Evolutionary conservation across 73 alveolate species (phyloP), one percentile per base, ranked within the genome.

Genomic region (Paraurostyla sp.): DNA sequence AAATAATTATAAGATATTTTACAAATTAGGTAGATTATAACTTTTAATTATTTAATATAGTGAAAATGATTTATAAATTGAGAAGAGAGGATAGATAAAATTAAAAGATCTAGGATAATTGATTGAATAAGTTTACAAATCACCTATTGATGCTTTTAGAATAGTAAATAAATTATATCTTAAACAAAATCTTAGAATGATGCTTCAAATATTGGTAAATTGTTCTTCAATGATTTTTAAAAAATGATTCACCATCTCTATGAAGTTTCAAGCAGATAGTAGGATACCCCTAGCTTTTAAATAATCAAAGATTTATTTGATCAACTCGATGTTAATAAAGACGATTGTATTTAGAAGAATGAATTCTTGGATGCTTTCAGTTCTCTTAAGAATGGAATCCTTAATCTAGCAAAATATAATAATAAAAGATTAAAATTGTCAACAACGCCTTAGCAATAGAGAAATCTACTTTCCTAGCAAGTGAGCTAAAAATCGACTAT

Each of bases 251-350:
- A 35, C 33, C 35, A 65, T 33, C 46, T 65, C 15, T 65, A 65
- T 22, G 82, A 65, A 65, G 82, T 65, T 1, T 6, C 42, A 13
- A 11, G 41, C 1, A 9, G 6, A 65, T 36, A 65, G 23, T 56
- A 65, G 13, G 13, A 65, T 11, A 65, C 82, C 41, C 82, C 82
- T 16, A 36, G n/a, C 41, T 65, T 65, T 40, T 16, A 25, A 7
- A 38, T 65, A 11, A 40, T 65, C 3, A 65, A 65, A 38, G 82
- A 65, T 65, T 6, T 65, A 7, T 65, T 65, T 38, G 82, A 65
- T 65, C 41, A 65, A 16, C 6, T 65, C 9, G 82, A 65, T 22
- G 16, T 9, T 2, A 38, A 65, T 22, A 65, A 65, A 16, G 58
- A 65, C 25, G 3, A 65, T 2, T 58, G 35, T 13, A 3, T 65